A percentile compares a stretch with the other conserved stretches of the same genome.
phyloP scores from a whole-genome alignment of 208 protist species.

The Herpetomonas samuelpessoai region DNA sequence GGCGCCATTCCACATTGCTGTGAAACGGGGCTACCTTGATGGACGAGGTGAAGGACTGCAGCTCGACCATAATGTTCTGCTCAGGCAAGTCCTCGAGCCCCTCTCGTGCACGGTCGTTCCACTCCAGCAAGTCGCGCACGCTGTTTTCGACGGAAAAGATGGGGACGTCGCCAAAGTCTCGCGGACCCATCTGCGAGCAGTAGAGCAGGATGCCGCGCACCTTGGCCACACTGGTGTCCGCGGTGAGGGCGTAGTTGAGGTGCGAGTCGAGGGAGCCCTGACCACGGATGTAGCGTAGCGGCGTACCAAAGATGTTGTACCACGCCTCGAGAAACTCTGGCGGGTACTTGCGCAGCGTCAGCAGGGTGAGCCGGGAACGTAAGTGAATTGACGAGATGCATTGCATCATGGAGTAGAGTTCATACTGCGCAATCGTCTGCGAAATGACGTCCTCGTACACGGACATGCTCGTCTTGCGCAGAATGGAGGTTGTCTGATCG shows the following conservation, averaged over 20 bases:
- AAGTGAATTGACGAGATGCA: slow-evolving; percentile 73
- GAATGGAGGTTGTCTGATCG: slow-evolving; percentile 80
- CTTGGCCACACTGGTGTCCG: slow-evolving; percentile 29
- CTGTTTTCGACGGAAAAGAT: slow-evolving; percentile 85
- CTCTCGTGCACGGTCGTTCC: slow-evolving; percentile 28
- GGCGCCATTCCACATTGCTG: slow-evolving; percentile 68
- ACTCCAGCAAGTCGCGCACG: slow-evolving; percentile 63
- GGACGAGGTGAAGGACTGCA: slow-evolving; percentile 80
- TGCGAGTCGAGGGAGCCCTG: slow-evolving; percentile 78
- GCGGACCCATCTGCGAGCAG: slow-evolving; percentile 83
- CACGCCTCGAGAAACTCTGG: slow-evolving; percentile 63
- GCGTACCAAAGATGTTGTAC: slow-evolving; percentile 51
- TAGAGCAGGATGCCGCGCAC: slow-evolving; percentile 84
- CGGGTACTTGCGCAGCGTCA: slow-evolving; percentile 62
- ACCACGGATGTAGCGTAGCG: slow-evolving; percentile 76
- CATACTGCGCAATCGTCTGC: slow-evolving; percentile 71
- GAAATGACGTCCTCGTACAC: slow-evolving; percentile 85
- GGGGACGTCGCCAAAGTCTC: slow-evolving; percentile 85
- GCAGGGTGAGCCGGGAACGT: slow-evolving; percentile 57
- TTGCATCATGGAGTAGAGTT: slow-evolving; percentile 86
- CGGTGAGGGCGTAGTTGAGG: slow-evolving; percentile 72
- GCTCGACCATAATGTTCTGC: slow-evolving; percentile 83
- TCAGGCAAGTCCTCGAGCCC: slow-evolving; percentile 30
- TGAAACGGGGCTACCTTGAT: slow-evolving; percentile 79
- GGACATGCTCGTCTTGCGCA: slow-evolving; percentile 56